A percentile compares a stretch with the other conserved stretches of the same genome.
Evolutionary conservation across 2,329 filamentous ascomycete species (phyloP).

Genomic region (Arachnopeziza araneosa): DNA sequence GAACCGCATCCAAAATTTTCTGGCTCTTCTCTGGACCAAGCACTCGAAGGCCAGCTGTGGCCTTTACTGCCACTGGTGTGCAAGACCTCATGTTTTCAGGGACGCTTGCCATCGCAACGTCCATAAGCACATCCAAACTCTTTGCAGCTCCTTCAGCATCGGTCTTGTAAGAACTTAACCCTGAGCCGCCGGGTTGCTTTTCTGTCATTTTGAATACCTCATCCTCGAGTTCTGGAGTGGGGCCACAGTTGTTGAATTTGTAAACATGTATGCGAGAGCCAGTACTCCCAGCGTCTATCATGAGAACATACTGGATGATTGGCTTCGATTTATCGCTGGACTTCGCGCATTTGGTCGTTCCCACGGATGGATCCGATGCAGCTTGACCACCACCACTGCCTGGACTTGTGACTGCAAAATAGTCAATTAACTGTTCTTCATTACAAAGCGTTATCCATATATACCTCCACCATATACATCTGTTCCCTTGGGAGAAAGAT

Average conservation of each 20-base stretch:
- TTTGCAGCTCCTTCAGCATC: constrained; percentile 84
- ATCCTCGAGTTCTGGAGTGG: constrained; percentile 88
- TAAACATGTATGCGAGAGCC: constrained; percentile 98
- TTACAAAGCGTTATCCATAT: background rate
- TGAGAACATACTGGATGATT: constrained; percentile 93
- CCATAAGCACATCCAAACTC: constrained; percentile 82
- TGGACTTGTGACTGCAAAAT: constrained; percentile 16
- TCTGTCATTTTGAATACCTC: constrained; percentile 93
- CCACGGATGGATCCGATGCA: constrained; percentile 55
- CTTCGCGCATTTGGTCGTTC: constrained; percentile 71
- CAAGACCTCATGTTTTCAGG: constrained; percentile 88
- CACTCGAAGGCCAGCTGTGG: constrained; percentile 87
- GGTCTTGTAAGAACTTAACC: constrained; percentile 78
- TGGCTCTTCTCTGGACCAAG: constrained; percentile 75
- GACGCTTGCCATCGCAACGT: constrained; percentile 76
- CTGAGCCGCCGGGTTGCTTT: constrained; percentile 67
- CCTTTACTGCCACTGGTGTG: constrained; percentile 94
- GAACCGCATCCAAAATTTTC: constrained; percentile 80
- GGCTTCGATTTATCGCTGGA: constrained; percentile 85
- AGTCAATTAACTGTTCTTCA: background rate
- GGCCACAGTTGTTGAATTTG: constrained; percentile 97
- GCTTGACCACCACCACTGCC: constrained; percentile 41
- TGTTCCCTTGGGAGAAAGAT: constrained; percentile 52
- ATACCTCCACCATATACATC: constrained; percentile 24
- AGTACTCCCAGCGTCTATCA: constrained; percentile 98